Conservation (phyloP, 768 basidiomycete species). For the Trichaptum fuscoviolaceum region DNA sequence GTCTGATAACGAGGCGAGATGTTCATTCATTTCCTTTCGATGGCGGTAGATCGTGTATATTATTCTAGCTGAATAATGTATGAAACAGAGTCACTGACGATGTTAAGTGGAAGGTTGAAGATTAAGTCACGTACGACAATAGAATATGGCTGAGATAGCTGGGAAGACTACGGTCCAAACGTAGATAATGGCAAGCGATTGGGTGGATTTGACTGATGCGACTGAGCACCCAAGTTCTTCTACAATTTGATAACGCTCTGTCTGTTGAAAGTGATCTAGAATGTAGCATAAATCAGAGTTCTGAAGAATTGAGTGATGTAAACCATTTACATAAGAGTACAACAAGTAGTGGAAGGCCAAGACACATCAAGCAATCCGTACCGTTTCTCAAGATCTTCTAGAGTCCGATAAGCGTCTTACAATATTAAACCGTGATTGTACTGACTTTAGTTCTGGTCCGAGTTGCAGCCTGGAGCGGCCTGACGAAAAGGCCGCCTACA, state of each 20-base stretch:
- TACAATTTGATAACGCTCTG: not conserved
- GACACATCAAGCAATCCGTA: not conserved
- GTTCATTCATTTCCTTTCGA: not conserved
- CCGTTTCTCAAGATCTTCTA: not conserved
- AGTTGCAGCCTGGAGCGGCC: too few species aligned
- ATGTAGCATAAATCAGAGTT: not conserved
- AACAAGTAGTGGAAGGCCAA: not conserved
- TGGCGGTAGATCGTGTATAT: not conserved
- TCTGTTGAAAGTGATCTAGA: not conserved
- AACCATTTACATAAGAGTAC: not conserved
- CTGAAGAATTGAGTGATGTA: not conserved
- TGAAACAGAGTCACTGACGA: too few species aligned
- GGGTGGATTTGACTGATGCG: not conserved
- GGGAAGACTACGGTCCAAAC: not conserved
- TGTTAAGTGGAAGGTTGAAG: too few species aligned
- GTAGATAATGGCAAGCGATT: not conserved
- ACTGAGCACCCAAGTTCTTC: not conserved
- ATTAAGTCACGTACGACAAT: not conserved
- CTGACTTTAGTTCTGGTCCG: too few species aligned
- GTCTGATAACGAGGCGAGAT: not conserved
- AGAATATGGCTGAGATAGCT: not conserved
- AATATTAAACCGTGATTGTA: too few species aligned
- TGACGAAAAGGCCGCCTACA: too few species aligned
- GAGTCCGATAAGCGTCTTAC: not conserved
- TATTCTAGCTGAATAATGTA: too few species aligned